These are phyloP conservation scores for Salix purpurea DNA, from an alignment of 345 rosid species.

Conservation along the genomic window DNA sequence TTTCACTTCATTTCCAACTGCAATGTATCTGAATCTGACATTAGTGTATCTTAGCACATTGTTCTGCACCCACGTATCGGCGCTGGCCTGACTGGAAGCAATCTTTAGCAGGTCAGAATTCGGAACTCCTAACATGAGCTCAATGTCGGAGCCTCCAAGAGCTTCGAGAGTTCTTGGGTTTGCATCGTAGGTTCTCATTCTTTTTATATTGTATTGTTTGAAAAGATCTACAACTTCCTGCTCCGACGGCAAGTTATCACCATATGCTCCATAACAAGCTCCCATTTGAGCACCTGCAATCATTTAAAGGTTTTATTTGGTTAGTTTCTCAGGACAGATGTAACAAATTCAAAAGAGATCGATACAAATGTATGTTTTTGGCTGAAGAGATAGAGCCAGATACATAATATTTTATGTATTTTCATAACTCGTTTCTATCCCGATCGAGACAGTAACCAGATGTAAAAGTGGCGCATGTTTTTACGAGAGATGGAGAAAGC, in stretches of 20 bases:
- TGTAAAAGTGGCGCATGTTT: neutral
- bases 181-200: slow-evolving; percentile 31
- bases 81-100: slow-evolving; percentile 42
- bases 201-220: slow-evolving; percentile 9
- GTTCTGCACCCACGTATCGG: slow-evolving; percentile 41
- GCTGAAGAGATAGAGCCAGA: too few relatives aligned
- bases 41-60: slow-evolving; percentile 33
- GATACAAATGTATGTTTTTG: too few relatives aligned
- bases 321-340: too few relatives aligned
- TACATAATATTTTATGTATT: too few relatives aligned
- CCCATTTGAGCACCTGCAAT: slow-evolving; percentile 17
- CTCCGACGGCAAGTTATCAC: slow-evolving; percentile 13
- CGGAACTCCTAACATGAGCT: slow-evolving; percentile 47
- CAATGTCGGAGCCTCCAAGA: slow-evolving; percentile 44
- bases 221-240: slow-evolving; percentile 17
- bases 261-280: slow-evolving; percentile 17
- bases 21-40: slow-evolving; percentile 48
- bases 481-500: neutral
- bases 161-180: slow-evolving; percentile 38
- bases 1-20: slow-evolving; percentile 59
- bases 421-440: too few relatives aligned
- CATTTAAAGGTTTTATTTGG: too few relatives aligned
- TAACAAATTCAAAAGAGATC: too few relatives aligned
- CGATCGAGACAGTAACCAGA: too few relatives aligned
- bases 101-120: slow-evolving; percentile 26